Base-by-base conservation (phyloP, 257 asterid species). In the Solanum gracilifrons region DNA sequence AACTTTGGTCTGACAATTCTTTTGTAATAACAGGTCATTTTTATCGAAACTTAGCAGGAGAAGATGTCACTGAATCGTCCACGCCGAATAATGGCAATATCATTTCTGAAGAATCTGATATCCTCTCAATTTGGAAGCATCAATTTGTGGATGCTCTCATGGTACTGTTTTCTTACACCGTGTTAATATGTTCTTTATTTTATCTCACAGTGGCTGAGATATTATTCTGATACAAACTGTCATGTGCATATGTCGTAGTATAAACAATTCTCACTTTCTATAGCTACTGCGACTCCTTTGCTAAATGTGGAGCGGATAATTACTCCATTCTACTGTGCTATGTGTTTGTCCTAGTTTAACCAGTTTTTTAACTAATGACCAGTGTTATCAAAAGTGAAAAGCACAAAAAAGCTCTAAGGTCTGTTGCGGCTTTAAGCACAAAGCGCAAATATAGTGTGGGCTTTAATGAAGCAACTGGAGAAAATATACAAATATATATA, bases 51-150 rank as follows among this genome's bases (percentile, higher is more conserved):
- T 90, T 92, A 92, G 90, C 92, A 83, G 87, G 16, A 35, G 83
- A 90, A 88, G 92, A 92, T 51, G 69, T 88, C 85, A 87, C 89
- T 84, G 91, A 91, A 82, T 89, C 90, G 80, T 90, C 93, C 90
- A 86, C 91, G 25, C 91, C 83, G 77, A 85, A 89, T 71, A 88
- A 72, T 64, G 89, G 83, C 83, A 90, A 90, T 58, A 18, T 15
- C 60, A 64, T 64, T 88, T 89, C 88, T 12, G 87, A 88, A 89
- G 92, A 93, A 72, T 90, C 90, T 55, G 68, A 82, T 88, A 43
- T 94, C 41, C 88, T 89, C 86, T 86, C 89, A 64, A 91, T 93
- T 86, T 96, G 98, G 99, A 95, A 90, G 93, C 94, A 92, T 91
- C 99, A 95, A 90, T 95, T 95, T 85, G 37, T 90, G 83, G 95